Evolutionary conservation across 768 basidiomycete species (phyloP), one percentile per base, ranked within the genome.

Genomic region (Amanita inopinata): DNA sequence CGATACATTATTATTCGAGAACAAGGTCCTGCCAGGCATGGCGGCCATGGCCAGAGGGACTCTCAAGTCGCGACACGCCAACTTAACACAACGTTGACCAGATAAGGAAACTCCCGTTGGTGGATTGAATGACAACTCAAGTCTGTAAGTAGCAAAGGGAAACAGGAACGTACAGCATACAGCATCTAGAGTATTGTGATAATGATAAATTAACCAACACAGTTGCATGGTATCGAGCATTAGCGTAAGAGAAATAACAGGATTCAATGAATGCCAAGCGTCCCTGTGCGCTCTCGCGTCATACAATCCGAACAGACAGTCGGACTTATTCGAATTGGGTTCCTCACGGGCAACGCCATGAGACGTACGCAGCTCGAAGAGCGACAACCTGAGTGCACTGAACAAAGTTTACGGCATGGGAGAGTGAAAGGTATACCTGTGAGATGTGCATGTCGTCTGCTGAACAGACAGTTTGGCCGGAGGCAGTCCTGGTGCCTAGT

Each of bases 281-380:
- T n/a, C n/a, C 31, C 23, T 14, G 22, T 19, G 51, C 61, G 57
- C 39, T 59, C 59, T 44, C 58, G 60, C 30, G 54, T 51, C 25
- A 52, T 56, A 49, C 72, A 72, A 37, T 67, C 63, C 7, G 61
- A 59, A 41, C 72, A 74, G 43, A 53, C 54, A 4, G 69, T 67
- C 23, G 74, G 73, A 57, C 77, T 80, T 49, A 84, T 69, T 47
- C 83, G 67, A 48, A 84, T 84, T 18, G 83, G 80, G 53, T 85
- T 85, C 51, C 66, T 73, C 34, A 76, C 73, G 20, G 83, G 83
- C 34, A 70, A 60, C 19, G 69, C 64, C 84, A 87, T 87, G 57
- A 81, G 56, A 35, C 80, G 73, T 39, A 66, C 62, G 54, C 83
- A 85, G 30, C 55, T 58, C 15, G 65, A 54, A 20, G 75, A 75